These are phyloP conservation scores for Globisporangium nodosum DNA, from an alignment of 352 stramenopile genomes.

Conservation along the genomic window DNA sequence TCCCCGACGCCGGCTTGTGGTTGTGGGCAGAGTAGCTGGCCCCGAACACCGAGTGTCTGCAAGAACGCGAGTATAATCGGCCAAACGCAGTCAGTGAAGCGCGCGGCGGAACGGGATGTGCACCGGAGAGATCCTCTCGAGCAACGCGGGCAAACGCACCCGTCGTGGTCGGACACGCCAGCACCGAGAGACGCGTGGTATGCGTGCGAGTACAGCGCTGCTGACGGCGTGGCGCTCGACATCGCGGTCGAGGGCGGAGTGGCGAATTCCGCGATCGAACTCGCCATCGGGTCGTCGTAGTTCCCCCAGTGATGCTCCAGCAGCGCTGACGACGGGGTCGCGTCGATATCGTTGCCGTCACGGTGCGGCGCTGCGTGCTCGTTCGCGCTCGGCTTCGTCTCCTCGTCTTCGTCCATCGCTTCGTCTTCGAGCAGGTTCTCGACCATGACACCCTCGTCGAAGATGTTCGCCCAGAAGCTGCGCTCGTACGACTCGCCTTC, in stretches of 20 bases:
- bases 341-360: conserved; percentile 3
- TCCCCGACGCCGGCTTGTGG: background rate
- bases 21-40: background rate
- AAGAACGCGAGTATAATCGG: background rate
- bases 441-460: conserved; percentile 25
- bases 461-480: conserved; percentile 29
- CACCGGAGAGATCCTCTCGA: background rate
- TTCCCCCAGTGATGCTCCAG: conserved; percentile 25
- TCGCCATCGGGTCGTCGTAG: conserved; percentile 31
- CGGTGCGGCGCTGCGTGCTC: conserved; percentile 1
- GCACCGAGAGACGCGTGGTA: conserved; percentile 16
- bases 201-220: conserved; percentile 12
- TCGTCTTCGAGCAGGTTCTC: conserved; percentile 25
- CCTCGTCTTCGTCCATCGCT: conserved; percentile 18
- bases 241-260: conserved; percentile 12
- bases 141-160: conserved; percentile 13
- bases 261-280: conserved; percentile 19
- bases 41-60: background rate
- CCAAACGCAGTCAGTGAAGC: too few relatives aligned
- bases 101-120: too few relatives aligned
- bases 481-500: conserved; percentile 18
- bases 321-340: conserved; percentile 14
- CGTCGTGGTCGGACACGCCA: conserved; percentile 20
- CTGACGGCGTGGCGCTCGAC: conserved; percentile 1
- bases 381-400: conserved; percentile 9